These are phyloP conservation scores for Peronospora farinosa DNA, from an alignment of 352 stramenopile genomes.

Conservation along the genomic window DNA sequence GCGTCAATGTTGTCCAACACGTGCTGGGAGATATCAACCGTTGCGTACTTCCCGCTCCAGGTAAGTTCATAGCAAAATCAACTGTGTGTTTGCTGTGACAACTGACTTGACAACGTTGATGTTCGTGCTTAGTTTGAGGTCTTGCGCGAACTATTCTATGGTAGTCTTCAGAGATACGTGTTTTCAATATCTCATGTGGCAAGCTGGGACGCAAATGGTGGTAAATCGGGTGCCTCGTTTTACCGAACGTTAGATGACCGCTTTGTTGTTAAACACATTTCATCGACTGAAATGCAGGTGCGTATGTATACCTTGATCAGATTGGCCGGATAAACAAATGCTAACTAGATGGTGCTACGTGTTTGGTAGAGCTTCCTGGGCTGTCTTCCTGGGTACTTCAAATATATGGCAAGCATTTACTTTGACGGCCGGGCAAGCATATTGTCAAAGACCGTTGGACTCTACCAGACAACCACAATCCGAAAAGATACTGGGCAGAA, in stretches of 20 bases:
- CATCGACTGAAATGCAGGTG: slow-evolving; percentile 96
- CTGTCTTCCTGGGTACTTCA: slow-evolving; percentile 90
- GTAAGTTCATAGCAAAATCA: slow-evolving; percentile 21
- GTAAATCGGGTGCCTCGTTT: slow-evolving; percentile 96
- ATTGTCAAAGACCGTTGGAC: slow-evolving; percentile 94
- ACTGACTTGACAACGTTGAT: slow-evolving; percentile 5
- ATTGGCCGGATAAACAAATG: background rate
- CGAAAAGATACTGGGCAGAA: slow-evolving; percentile 88
- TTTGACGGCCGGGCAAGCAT: slow-evolving; percentile 92
- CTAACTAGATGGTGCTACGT: background rate
- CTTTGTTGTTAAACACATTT: slow-evolving; percentile 98
- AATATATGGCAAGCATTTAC: slow-evolving; percentile 95
- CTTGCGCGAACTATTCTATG: slow-evolving; percentile 87
- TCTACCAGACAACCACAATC: slow-evolving; percentile 96
- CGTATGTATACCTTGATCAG: background rate
- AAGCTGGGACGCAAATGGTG: slow-evolving; percentile 91
- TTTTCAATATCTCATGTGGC: slow-evolving; percentile 78
- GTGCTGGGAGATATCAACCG: slow-evolving; percentile 66
- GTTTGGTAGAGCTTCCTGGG: slow-evolving; percentile 67
- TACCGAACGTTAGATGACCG: slow-evolving; percentile 92
- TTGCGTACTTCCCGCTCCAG: slow-evolving; percentile 77
- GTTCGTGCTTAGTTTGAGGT: slow-evolving; percentile 78
- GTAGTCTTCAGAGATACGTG: slow-evolving; percentile 54
- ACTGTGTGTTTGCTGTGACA: background rate
- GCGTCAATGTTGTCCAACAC: slow-evolving; percentile 27